Evolutionary conservation across 1,139 yeast genomes (phyloP), one percentile per base, ranked within the genome.

Genomic region (Hansenula sp.): DNA sequence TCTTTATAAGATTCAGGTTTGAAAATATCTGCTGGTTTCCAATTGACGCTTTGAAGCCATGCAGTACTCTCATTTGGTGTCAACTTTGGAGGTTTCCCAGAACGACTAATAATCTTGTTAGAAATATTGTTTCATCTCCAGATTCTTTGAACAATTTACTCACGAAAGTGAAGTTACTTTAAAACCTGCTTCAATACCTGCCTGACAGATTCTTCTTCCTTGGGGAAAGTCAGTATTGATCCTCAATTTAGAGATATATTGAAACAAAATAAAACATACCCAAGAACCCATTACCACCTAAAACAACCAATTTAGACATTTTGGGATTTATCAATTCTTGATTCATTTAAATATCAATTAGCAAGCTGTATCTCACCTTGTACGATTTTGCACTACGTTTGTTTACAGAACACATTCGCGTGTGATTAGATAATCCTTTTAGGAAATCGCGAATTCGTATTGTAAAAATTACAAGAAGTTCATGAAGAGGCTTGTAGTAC

Each of bases 241-340:
- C n/a, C n/a, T n/a, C n/a, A n/a, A n/a, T n/a, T n/a, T n/a, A n/a
- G n/a, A n/a, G n/a, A n/a, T n/a, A n/a, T n/a, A n/a, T n/a, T n/a
- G n/a, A n/a, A n/a, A n/a, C n/a, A n/a, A n/a, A n/a, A n/a, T n/a
- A 24, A 8, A 11, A 51, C 64, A 36, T 52, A 46, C 82, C 82
- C 17, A 89, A 63, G 56, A 86, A 86, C 4, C 97, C 97, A 45
- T 78, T 80, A 0, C 97, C 96, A 17, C 97, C 97, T 52, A 89
- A 77, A 0, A 88, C 86, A 9, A 86, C 55, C 3, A 54, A 18
- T 34, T 53, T 54, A 1, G 55, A 47, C 56, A 53, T 52, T 20
- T 12, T 20, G 2, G 6, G n/a, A 10, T 20, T 19, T 7, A 11
- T 17, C 32, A 30, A 30, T 20, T 16, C 19, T n/a, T n/a, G n/a